Evolutionary conservation across 805 yeast genomes (phyloP).

Genomic region (Komagataella pseudopastoris): DNA sequence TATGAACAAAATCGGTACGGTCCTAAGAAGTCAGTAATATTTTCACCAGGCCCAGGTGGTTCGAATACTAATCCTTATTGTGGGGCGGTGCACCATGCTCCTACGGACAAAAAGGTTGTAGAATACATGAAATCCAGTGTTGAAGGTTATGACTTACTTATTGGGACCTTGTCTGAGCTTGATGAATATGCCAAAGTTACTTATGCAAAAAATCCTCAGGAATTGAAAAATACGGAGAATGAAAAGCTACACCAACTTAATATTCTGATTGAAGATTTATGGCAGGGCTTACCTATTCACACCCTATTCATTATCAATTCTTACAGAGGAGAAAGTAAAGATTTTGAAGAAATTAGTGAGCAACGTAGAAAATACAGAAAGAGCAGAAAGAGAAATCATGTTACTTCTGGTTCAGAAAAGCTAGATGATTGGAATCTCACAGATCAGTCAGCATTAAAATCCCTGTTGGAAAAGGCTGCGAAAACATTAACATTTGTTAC

Average conservation of each 20-base stretch:
- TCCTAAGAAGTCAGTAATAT: no score
- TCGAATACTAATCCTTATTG: no score
- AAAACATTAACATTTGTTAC: neutral
- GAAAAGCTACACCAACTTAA: neutral
- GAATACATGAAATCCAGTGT: no score
- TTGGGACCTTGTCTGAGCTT: no score
- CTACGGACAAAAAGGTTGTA: no score
- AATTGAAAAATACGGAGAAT: no score
- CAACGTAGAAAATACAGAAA: neutral
- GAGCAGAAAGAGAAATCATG: neutral
- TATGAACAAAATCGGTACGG: no score
- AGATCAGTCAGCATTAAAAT: neutral
- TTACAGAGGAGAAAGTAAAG: neutral
- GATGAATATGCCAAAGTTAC: neutral
- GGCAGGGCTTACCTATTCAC: neutral
- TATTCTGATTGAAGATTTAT: neutral
- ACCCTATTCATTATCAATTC: neutral
- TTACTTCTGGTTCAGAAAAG: neutral
- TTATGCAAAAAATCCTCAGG: neutral
- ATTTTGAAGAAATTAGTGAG: neutral
- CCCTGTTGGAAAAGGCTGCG: neutral
- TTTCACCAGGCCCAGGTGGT: no score
- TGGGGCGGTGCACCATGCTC: no score
- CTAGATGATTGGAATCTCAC: neutral
- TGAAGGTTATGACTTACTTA: no score